Base-by-base conservation (phyloP, 805 yeast genomes). In the Yamadazyma nakazawae region DNA sequence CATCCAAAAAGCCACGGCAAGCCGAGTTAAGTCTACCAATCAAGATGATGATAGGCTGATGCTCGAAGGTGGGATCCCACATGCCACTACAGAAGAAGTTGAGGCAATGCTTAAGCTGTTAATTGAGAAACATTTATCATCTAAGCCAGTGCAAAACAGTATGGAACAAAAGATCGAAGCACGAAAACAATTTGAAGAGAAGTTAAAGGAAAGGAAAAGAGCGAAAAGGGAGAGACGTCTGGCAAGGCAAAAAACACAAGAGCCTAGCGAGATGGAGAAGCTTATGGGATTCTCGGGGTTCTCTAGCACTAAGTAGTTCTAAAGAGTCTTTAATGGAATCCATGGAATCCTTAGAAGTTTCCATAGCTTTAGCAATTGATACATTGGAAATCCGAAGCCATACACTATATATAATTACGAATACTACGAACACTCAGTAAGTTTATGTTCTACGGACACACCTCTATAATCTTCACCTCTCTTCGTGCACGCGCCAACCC, bases 211-310 rank as follows among this genome's bases (percentile, higher is more conserved):
- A 32, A 68, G 61, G 52, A 53, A 66, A 28, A 51, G 58, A 32
- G 58, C 53, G 38, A 64, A 60, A 49, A 37, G 32, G 38, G 19
- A 43, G n/a, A 31, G 31, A 17, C 31, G 28, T 31, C 35, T 11
- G 10, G 13, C 31, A 34, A 41, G 18, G 32, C 46, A 54, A n/a
- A 3, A 47, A 56, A 51, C 54, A 51, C 48, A 70, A 62, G 24
- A 50, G 19, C 7, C 32, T 13, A 16, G 16, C 12, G 46, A 47
- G 21, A 42, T 77, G 45, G 50, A 50, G 5, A 49, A 59, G 26
- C 50, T 74, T 50, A 82, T 85, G 88, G 91, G 91, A 2, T 80
- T 85, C 51, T 53, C 64, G 1, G 32, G n/a, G 5, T 28, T 28
- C n/a, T 28, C 32, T 3, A 9, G 32, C 9, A 28, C 5, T 3